Evolutionary conservation across 169 alveolate genomes (phyloP), one percentile per base, ranked within the genome.

Genomic region (Eimeria mitis): DNA sequence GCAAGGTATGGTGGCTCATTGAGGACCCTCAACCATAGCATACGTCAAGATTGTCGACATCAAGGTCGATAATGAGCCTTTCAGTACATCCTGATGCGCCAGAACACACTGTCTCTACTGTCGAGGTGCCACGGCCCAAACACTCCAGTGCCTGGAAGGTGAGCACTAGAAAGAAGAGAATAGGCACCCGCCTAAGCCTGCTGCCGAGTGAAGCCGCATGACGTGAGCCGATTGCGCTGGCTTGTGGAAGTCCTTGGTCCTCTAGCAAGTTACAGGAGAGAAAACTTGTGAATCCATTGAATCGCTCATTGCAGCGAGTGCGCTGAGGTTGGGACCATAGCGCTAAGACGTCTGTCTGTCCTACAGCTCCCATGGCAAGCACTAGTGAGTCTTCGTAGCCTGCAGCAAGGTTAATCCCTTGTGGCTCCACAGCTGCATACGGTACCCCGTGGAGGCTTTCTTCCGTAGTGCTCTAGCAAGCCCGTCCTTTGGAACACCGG

Each of bases 21-120:
- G 70, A 47, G 70, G 28, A 49, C 49, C 28, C 13, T 16, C 28
- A 47, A 16, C 28, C 6, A 25, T 25, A 8, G 40, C 94, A 37
- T 87, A 87, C 94, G 37, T 87, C 94, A 40, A 52, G 84, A 37
- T 87, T 87, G 61, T 87, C 52, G 44, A 87, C 94, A 9, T 87
- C 94, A 65, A 87, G 83, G 56, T 87, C 94, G 54, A 87, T 63
- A 28, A 87, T 87, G 21, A 87, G 83, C 83, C 94, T 87, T 19
- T 87, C 37, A 14, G 94, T 65, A 31, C 94, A 87, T 14, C 94
- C 94, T 14, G 83, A 65, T 16, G 70, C 37, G 28, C 70, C 94
- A 42, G 63, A 87, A 28, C 94, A 87, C 19, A 87, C 94, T 21
- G 94, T 87, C 54, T 87, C 84, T 31, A 87, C 94, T 63, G 34